Evolutionary conservation across 169 alveolate species (phyloP).

Genomic region (Cryptosporidium muris): DNA sequence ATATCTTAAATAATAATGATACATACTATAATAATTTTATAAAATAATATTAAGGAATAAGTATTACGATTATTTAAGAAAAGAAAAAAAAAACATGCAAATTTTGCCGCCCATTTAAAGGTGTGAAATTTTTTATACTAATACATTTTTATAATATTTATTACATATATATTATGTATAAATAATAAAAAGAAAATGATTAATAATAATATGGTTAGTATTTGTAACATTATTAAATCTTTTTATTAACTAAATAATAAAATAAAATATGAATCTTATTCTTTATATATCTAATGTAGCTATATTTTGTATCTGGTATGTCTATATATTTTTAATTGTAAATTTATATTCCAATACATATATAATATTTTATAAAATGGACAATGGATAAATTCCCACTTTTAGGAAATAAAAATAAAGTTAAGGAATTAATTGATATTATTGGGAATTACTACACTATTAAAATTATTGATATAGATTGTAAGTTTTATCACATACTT

Average conservation of each 20-base stretch:
- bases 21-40: no score
- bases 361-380: not conserved
- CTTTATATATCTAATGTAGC: not conserved
- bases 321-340: not conserved
- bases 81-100: no score
- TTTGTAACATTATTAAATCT: not conserved
- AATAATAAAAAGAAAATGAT: not conserved
- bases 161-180: no score
- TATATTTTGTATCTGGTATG: slow-evolving; percentile 30
- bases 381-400: not conserved
- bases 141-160: no score
- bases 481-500: slow-evolving; percentile 8
- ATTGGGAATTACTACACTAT: slow-evolving; percentile 2
- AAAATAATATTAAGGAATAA: no score
- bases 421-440: slow-evolving; percentile 20
- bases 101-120: no score
- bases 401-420: slow-evolving; percentile 29
- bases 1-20: no score
- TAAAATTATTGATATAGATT: slow-evolving; percentile 17
- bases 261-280: not conserved
- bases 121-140: no score
- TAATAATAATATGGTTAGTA: not conserved
- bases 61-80: no score
- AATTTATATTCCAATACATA: not conserved
- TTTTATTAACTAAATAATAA: not conserved